phyloP scores from a whole-genome alignment of 2,329 filamentous ascomycete species.

The Ceratocystiopsis brevicomis region DNA sequence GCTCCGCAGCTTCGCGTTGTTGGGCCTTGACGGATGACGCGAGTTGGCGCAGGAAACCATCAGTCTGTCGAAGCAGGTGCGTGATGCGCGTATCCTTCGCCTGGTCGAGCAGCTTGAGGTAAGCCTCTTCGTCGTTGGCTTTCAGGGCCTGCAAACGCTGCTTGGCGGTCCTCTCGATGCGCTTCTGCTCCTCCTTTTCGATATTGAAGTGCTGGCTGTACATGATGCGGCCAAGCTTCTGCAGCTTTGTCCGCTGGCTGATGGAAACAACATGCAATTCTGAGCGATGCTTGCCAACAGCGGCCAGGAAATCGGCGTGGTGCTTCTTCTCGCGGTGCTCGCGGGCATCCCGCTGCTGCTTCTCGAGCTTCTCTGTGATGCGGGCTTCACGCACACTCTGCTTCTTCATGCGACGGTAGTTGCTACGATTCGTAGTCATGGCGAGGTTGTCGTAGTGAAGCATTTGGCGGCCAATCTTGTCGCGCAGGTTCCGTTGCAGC shows the following conservation, averaged over 20 bases:
- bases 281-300: slow-evolving; percentile 63
- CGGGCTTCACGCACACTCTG: slow-evolving; percentile 86
- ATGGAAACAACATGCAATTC: slow-evolving; percentile 54
- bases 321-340: slow-evolving; percentile 96
- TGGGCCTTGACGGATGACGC: slow-evolving; percentile 88
- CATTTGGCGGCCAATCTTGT: slow-evolving; percentile 79
- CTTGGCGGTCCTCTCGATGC: slow-evolving; percentile 92
- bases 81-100: slow-evolving; percentile 99
- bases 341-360: slow-evolving; percentile 90
- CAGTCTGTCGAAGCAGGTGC: slow-evolving; percentile 87
- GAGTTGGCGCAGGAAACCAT: slow-evolving; percentile 91
- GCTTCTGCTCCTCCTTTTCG: slow-evolving; percentile 98
- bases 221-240: slow-evolving; percentile 84
- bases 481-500: slow-evolving; percentile 71
- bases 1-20: slow-evolving; percentile 64
- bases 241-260: slow-evolving; percentile 52
- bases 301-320: slow-evolving; percentile 76
- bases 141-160: slow-evolving; percentile 98
- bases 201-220: slow-evolving; percentile 80
- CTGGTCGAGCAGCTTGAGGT: slow-evolving; percentile 91
- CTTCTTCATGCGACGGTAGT: slow-evolving; percentile 92
- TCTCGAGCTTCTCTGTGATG: slow-evolving; percentile 97
- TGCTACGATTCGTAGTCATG: slow-evolving; percentile 85
- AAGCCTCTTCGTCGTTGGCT: slow-evolving; percentile 97
- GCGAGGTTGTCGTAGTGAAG: slow-evolving; percentile 89